A percentile compares a stretch with the other conserved stretches of the same genome.
These are phyloP conservation scores for Penicillium sp. DNA, from an alignment of 2,329 filamentous ascomycete species.

Conservation along the genomic window DNA sequence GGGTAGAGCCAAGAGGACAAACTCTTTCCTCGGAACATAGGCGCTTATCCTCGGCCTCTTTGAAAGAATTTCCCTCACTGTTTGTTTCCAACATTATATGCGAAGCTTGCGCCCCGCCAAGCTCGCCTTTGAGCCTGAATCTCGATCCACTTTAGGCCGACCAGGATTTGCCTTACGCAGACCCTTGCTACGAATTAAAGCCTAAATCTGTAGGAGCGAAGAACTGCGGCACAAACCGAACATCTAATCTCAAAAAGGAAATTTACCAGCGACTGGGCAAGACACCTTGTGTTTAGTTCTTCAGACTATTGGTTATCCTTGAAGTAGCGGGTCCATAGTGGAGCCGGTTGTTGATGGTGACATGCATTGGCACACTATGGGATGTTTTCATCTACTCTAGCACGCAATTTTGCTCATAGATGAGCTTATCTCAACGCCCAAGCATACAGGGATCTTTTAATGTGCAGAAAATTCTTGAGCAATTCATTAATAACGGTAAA, in stretches of 20 bases:
- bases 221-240: background rate
- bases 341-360: background rate
- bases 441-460: background rate
- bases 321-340: slow-evolving; percentile 2
- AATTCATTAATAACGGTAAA: background rate
- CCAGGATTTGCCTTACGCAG: background rate
- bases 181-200: background rate
- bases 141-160: background rate
- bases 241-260: background rate
- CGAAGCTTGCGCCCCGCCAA: no score
- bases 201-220: background rate
- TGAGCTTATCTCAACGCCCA: background rate
- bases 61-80: no score
- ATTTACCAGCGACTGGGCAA: background rate
- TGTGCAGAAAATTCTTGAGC: background rate
- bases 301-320: background rate
- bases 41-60: no score
- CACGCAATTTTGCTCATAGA: slow-evolving; percentile 10
- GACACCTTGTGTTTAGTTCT: background rate
- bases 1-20: no score
- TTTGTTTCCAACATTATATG: no score
- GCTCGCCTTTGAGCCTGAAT: no score
- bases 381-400: background rate
- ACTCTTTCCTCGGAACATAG: no score
- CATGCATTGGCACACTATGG: background rate